Evolutionary conservation across 1,284 basidiomycete species (phyloP).

Genomic region (Austroboletus novae-zelandiae): DNA sequence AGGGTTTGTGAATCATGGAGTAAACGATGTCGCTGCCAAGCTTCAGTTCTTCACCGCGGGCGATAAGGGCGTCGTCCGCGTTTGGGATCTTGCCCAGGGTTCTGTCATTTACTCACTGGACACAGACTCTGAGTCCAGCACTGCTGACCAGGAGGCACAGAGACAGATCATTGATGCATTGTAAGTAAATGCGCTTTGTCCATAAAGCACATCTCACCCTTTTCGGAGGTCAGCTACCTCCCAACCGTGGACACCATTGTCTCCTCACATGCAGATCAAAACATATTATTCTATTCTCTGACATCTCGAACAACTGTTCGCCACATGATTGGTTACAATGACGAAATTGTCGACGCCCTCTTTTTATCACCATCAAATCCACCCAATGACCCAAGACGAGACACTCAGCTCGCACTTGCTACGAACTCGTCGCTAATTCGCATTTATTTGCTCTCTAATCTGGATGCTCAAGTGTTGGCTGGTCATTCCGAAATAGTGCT

Average conservation of each 20-base stretch:
- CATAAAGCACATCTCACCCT: constrained; percentile 18
- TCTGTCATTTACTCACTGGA: constrained; percentile 64
- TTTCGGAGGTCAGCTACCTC: constrained; percentile 55
- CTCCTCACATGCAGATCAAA: constrained; percentile 96
- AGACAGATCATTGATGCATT: constrained; percentile 69
- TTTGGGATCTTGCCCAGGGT: constrained; percentile 81
- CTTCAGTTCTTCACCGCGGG: constrained; percentile 85
- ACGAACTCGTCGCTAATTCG: constrained; percentile 94
- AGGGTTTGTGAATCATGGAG: constrained; percentile 62
- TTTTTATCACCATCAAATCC: constrained; percentile 59
- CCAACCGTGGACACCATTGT: constrained; percentile 65
- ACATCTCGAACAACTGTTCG: constrained; percentile 59
- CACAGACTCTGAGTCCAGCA: constrained; percentile 40
- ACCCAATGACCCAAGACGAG: constrained; percentile 31
- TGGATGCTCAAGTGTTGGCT: constrained; percentile 80
- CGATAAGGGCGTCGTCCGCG: constrained; percentile 77
- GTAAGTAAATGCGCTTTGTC: constrained; percentile 45
- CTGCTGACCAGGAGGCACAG: constrained; percentile 73
- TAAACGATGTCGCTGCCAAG: constrained; percentile 43
- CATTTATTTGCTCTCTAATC: constrained; percentile 71
- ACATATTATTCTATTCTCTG: constrained; percentile 87
- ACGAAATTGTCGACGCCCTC: constrained; percentile 90
- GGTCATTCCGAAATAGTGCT: constrained; percentile 94
- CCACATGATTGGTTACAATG: constrained; percentile 97
- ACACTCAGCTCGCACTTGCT: constrained; percentile 86